Evolutionary conservation across 2,329 filamentous ascomycete genomes (phyloP), one percentile per base, ranked within the genome.

Genomic region (Epichloe bromicola): DNA sequence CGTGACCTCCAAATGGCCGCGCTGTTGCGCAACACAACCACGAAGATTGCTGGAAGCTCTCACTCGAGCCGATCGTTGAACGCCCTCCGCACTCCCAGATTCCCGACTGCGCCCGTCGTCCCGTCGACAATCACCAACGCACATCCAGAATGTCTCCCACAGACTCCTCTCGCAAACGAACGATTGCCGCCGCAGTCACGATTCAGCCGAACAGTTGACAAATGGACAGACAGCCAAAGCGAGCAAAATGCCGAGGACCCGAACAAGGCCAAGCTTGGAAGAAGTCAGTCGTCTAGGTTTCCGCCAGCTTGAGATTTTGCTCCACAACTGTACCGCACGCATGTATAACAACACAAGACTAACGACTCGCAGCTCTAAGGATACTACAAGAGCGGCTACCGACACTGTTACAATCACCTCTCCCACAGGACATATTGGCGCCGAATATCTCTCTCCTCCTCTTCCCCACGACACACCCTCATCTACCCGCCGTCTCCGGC

Each of bases 401-500:
- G 47, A 82, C 78, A 2, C 74, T 86, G 50, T 74, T 86, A 20
- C 78, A 84, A 60, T 77, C 78, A 1, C 82, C 82, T 2, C 71
- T 85, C 5, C 82, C 88, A 15, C 80, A 86, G 59, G 82, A 88
- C 53, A 78, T 95, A 55, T 80, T 94, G 56, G 81, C 85, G 40
- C 83, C 87, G 36, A 78, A 84, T 61, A 86, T 87, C 66, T 78
- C 79, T 8, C 78, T 85, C 41, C 78, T 83, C 63, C 78, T 86
- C 57, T 86, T 86, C 65, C 82, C 82, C 38, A 80, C 81, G 30
- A 93, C 87, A 0, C 87, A 94, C 61, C 88, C 86, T 3, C 85
- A 91, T 65, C 86, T 98, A 3, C 93, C 93, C 36, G 86, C 82
- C n/a, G 93, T 97, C 40, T 88, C 87, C 30, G 93, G 93, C 49